Conservation (phyloP, 805 yeast species). For the Wickerhamomyces kurtzmanii region DNA sequence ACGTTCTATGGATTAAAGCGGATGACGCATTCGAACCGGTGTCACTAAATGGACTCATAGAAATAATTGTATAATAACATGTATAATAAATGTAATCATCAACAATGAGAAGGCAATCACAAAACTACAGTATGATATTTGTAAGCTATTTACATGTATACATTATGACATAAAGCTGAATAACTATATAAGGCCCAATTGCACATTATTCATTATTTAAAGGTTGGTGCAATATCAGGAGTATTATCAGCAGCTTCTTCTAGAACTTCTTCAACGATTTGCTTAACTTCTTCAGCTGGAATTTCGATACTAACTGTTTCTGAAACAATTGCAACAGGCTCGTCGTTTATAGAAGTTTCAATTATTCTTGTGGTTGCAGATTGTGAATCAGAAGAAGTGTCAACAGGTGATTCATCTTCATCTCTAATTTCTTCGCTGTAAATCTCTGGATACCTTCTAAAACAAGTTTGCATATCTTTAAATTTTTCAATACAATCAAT, state of each 20-base stretch:
- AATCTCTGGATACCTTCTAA: slow-evolving; percentile 85
- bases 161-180: no score
- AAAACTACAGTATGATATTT: no score
- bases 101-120: no score
- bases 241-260: slow-evolving; percentile 13
- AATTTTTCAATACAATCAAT: slow-evolving; percentile 89
- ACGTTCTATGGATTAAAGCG: slow-evolving; percentile 46
- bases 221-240: slow-evolving; percentile 5
- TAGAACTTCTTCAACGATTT: slow-evolving; percentile 1
- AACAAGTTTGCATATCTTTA: slow-evolving; percentile 87
- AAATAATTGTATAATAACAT: slow-evolving; percentile 1
- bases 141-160: no score
- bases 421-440: slow-evolving; percentile 88
- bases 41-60: slow-evolving; percentile 19
- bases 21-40: slow-evolving; percentile 31
- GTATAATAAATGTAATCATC: background rate
- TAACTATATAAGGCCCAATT: no score
- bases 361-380: slow-evolving; percentile 8
- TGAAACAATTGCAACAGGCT: slow-evolving; percentile 1
- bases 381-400: slow-evolving; percentile 10
- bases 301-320: slow-evolving; percentile 4
- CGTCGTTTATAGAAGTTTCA: slow-evolving; percentile 5
- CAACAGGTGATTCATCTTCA: slow-evolving; percentile 43
- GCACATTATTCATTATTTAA: no score
- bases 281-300: slow-evolving; percentile 10